Percentiles rank a stretch among this genome's conserved stretches.
phyloP scores from a whole-genome alignment of 1,139 yeast species.

The Sugiyamaella novakii region DNA sequence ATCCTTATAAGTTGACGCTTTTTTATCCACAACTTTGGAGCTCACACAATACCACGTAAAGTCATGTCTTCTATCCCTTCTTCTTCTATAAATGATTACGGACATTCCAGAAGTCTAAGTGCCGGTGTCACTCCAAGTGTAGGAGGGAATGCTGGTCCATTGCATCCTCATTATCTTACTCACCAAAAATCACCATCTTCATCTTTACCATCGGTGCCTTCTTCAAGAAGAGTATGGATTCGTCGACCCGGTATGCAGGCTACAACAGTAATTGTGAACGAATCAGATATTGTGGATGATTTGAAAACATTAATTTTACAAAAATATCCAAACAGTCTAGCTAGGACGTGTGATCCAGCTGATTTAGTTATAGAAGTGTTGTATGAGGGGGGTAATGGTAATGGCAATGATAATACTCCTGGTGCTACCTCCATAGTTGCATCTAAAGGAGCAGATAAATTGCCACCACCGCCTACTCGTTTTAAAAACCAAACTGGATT shows the following conservation, averaged over 20 bases:
- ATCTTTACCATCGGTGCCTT: background rate
- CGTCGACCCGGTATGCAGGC: slow-evolving; percentile 59
- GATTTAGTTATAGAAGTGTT: slow-evolving; percentile 48
- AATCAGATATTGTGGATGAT: slow-evolving; percentile 68
- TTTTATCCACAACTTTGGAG: too few relatives aligned
- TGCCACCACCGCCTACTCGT: slow-evolving; percentile 13
- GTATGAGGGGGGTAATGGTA: background rate
- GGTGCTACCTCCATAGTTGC: background rate
- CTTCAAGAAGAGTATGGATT: slow-evolving; percentile 61
- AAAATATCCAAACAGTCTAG: slow-evolving; percentile 72
- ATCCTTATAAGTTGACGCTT: too few relatives aligned
- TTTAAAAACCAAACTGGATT: slow-evolving; percentile 2
- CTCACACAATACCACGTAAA: too few relatives aligned
- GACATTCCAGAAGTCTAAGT: slow-evolving; percentile 16
- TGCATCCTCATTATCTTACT: background rate
- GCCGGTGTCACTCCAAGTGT: slow-evolving; percentile 9
- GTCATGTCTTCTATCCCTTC: too few relatives aligned
- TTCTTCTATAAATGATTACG: too few relatives aligned
- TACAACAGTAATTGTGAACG: slow-evolving; percentile 62
- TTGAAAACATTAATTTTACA: slow-evolving; percentile 59
- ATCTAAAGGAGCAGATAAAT: background rate
- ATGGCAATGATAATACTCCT: background rate
- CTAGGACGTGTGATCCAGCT: slow-evolving; percentile 65
- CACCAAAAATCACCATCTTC: background rate
- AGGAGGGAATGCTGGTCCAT: background rate